phyloP scores from a whole-genome alignment of 163 green algal genomes.

The Chloromonas sp. region DNA sequence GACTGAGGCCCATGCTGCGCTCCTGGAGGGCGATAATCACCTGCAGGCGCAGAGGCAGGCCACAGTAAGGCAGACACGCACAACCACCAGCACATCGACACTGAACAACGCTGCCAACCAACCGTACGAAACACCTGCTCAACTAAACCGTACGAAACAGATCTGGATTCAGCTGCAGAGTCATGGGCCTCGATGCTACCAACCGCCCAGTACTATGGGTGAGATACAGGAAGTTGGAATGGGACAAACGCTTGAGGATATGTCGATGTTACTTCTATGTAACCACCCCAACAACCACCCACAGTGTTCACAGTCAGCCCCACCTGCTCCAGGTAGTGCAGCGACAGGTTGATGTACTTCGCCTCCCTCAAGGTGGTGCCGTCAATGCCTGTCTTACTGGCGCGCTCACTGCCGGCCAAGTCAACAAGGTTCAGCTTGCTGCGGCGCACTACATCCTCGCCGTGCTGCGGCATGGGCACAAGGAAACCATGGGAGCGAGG shows the following conservation, averaged over 20 bases:
- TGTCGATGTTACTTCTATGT: no score
- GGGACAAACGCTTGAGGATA: no score
- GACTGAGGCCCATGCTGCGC: conserved; percentile 39
- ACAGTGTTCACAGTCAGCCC: conserved; percentile 14
- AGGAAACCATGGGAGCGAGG: background rate
- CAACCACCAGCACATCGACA: no score
- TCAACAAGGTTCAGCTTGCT: conserved; percentile 80
- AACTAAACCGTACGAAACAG: no score
- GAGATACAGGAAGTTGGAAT: no score
- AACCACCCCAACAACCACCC: no score
- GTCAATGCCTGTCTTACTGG: conserved; percentile 66
- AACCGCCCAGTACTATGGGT: no score
- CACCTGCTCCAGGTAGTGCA: conserved; percentile 87
- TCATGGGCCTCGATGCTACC: no score
- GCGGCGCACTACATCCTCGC: conserved; percentile 44
- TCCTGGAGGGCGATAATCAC: conserved; percentile 75
- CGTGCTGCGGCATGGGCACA: conserved; percentile 13
- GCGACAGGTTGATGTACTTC: conserved; percentile 89
- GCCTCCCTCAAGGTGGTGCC: conserved; percentile 68
- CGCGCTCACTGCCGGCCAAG: conserved; percentile 70
- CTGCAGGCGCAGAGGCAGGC: background rate
- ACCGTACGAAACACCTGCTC: no score
- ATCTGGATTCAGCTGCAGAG: no score
- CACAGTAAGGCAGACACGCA: no score
- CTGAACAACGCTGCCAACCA: no score